Evolutionary conservation across 352 stramenopile genomes (phyloP).

Genomic region (Globisporangium solare): DNA sequence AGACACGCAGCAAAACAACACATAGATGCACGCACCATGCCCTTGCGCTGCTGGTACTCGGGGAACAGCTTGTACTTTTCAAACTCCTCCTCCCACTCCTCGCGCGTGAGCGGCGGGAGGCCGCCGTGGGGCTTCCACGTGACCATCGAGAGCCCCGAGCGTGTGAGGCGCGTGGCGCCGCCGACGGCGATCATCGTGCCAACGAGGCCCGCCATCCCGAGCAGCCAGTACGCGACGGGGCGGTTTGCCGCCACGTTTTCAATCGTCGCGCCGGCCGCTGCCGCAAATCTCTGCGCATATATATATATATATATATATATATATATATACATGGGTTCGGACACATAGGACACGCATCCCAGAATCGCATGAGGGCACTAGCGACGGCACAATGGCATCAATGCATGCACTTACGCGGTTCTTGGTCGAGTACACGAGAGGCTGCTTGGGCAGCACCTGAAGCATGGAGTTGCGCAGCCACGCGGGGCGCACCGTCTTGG

Average conservation of each 20-base stretch:
- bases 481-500: slow-evolving; percentile 22
- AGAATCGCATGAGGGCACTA: slow-evolving; percentile 1
- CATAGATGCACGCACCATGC: slow-evolving; percentile 47
- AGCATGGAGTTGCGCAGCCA: slow-evolving; percentile 30
- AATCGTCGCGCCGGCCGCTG: slow-evolving; percentile 48
- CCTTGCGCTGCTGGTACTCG: slow-evolving; percentile 95
- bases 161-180: slow-evolving; percentile 95
- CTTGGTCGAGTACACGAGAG: slow-evolving; percentile 68
- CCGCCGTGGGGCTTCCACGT: slow-evolving; percentile 95
- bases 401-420: slow-evolving; percentile 33
- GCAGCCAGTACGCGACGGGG: slow-evolving; percentile 92
- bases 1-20: neutral
- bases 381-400: neutral
- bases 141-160: slow-evolving; percentile 96
- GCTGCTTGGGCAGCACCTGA: slow-evolving; percentile 26
- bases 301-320: no score
- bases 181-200: slow-evolving; percentile 97
- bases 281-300: slow-evolving; percentile 35
- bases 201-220: slow-evolving; percentile 92
- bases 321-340: no score
- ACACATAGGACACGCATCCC: slow-evolving; percentile 6
- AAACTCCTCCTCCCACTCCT: slow-evolving; percentile 97
- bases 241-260: slow-evolving; percentile 83
- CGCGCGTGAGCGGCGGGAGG: slow-evolving; percentile 87
- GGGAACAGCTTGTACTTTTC: slow-evolving; percentile 98